Evolutionary conservation across 208 protist species (phyloP).

Genomic region (Acanthamoeba royreba): DNA sequence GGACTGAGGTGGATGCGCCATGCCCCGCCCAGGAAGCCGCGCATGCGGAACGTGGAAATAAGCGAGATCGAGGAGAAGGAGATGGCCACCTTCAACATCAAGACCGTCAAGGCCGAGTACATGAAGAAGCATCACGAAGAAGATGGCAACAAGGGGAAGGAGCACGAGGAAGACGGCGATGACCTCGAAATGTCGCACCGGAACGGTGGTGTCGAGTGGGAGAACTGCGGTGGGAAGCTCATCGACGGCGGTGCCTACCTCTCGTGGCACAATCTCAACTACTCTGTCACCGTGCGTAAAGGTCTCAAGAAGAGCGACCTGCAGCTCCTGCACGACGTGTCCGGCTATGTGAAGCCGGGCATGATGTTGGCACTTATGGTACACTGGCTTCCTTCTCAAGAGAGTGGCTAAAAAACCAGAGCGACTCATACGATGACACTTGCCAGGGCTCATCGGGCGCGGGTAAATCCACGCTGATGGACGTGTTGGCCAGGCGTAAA

Average conservation of each 20-base stretch:
- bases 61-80: background rate
- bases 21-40: background rate
- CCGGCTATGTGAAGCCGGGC: conserved; percentile 66
- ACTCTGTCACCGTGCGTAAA: conserved; percentile 40
- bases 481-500: conserved; percentile 60
- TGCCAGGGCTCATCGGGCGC: conserved; percentile 57
- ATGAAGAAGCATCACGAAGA: background rate
- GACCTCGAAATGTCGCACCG: too few relatives aligned
- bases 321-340: conserved; percentile 40
- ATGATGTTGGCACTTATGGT: conserved; percentile 61
- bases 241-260: conserved; percentile 49
- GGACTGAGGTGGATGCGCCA: background rate
- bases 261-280: conserved; percentile 58
- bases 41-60: background rate
- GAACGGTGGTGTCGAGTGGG: too few relatives aligned
- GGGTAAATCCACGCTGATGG: conserved; percentile 60
- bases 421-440: background rate
- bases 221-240: background rate
- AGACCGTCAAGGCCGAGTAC: background rate
- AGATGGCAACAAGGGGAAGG: background rate
- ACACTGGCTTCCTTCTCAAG: background rate
- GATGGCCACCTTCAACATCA: background rate
- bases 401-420: background rate
- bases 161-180: background rate
- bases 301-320: conserved; percentile 45